phyloP scores from a whole-genome alignment of 306 rosid genomes.

The Lathyrus sativus region DNA sequence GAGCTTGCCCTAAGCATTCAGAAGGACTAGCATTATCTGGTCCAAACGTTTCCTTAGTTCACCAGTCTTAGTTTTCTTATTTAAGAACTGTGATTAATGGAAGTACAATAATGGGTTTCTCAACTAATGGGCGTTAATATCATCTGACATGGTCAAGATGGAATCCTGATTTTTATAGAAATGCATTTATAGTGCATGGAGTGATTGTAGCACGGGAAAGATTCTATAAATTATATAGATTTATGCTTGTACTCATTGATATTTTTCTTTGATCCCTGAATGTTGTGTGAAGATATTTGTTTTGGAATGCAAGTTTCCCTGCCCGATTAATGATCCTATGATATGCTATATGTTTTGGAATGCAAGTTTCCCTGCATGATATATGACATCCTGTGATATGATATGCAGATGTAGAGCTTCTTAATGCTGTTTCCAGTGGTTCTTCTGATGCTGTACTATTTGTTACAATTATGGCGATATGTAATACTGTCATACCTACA shows the following conservation, averaged over 20 bases:
- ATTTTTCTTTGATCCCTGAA: conserved; percentile 9
- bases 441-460: conserved; percentile 76
- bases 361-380: conserved; percentile 34
- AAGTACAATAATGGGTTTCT: conserved; percentile 16
- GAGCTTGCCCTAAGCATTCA: conserved; percentile 13
- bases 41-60: conserved; percentile 24
- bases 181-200: neutral
- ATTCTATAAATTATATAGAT: conserved; percentile 18
- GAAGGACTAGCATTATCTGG: conserved; percentile 2
- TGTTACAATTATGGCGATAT: conserved; percentile 91
- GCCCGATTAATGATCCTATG: conserved; percentile 7
- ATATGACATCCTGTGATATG: conserved; percentile 43
- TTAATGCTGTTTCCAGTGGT: conserved; percentile 68
- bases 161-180: conserved; percentile 8
- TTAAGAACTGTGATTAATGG: conserved; percentile 8
- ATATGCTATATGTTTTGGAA: conserved; percentile 28
- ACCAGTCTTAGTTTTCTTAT: conserved; percentile 21
- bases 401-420: conserved; percentile 73
- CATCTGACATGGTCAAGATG: conserved; percentile 14
- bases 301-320: conserved; percentile 7
- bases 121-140: conserved; percentile 14
- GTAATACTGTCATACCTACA: conserved; percentile 88
- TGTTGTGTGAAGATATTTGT: conserved; percentile 31
- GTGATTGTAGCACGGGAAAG: neutral
- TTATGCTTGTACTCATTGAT: conserved; percentile 19